Evolutionary conservation across 1,284 basidiomycete genomes (phyloP), one percentile per base, ranked within the genome.

Genomic region (Apiotrichum porosum): DNA sequence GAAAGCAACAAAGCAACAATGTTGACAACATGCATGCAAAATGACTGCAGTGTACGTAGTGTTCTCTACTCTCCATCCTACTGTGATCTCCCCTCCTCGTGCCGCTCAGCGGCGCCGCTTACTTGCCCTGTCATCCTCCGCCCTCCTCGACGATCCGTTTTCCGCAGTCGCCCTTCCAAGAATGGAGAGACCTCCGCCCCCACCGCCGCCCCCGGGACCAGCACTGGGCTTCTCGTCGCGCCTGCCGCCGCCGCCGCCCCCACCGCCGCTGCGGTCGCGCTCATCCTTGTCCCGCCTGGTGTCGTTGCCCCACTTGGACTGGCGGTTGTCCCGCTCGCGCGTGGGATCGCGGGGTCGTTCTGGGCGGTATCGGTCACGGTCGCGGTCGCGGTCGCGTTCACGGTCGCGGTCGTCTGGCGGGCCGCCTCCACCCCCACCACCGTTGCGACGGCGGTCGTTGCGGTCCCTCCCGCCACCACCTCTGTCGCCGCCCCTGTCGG

Each of bases 101-200:
- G n/a, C n/a, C n/a, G n/a, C n/a, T n/a, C n/a, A n/a, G n/a, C n/a
- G n/a, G n/a, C n/a, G n/a, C n/a, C n/a, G n/a, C 26, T 28, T 28
- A 28, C 26, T 28, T 28, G 26, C 26, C 26, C 26, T 6, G 26
- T 28, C 26, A 28, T 28, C 26, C 26, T 28, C n/a, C n/a, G n/a
- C n/a, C n/a, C 26, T 28, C 26, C 26, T 6, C 26, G 26, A 6
- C 26, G 26, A 28, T 35, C 17, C 8, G 12, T 37, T 37, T 9
- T 23, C 35, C 22, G 9, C 32, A 10, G 22, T 31, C 5, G 50
- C 45, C 4, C 50, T 41, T 0, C 50, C 50, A 1, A 52, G 32
- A 15, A 52, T 47, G 1, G 45, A 40, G 6, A 52, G 39, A 14
- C 50, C 40, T 9, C 24, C 32, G 4, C 22, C 24, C 10, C 10